A percentile compares a stretch with the other conserved stretches of the same genome.
phyloP scores from a whole-genome alignment of 257 asterid genomes.

The Forsythia suspensa region DNA sequence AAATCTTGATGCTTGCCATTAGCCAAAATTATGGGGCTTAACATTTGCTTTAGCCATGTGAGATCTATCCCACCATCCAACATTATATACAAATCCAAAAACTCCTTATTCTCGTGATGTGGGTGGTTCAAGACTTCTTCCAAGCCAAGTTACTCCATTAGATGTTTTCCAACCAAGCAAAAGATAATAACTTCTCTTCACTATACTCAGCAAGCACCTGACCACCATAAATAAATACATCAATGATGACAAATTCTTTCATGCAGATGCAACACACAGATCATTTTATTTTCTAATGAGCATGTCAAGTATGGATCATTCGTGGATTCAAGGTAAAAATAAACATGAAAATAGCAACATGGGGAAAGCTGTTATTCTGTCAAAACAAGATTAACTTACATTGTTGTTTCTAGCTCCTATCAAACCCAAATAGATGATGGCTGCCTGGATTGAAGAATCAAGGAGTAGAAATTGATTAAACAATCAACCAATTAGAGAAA shows the following conservation, averaged over 20 bases:
- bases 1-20: background rate
- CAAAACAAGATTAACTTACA: conserved; percentile 49
- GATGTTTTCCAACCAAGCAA: background rate
- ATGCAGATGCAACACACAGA: background rate
- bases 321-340: background rate
- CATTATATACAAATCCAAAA: background rate
- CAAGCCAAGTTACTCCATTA: background rate
- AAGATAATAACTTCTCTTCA: background rate
- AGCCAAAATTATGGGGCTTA: background rate
- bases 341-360: background rate
- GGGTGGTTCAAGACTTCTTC: background rate
- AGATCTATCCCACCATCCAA: background rate
- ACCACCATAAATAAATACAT: background rate
- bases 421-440: conserved; percentile 82
- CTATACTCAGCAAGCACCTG: background rate
- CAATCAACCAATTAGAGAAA: too few species aligned
- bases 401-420: conserved; percentile 99
- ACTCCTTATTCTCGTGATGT: background rate
- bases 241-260: background rate
- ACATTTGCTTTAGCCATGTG: background rate
- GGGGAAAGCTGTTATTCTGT: background rate
- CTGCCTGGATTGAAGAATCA: conserved; percentile 50
- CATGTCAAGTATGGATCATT: background rate
- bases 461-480: too few species aligned
- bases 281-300: conserved; percentile 1